Conservation (phyloP, 192 early-diverging fungal species). For the Lobosporangium transversale region DNA sequence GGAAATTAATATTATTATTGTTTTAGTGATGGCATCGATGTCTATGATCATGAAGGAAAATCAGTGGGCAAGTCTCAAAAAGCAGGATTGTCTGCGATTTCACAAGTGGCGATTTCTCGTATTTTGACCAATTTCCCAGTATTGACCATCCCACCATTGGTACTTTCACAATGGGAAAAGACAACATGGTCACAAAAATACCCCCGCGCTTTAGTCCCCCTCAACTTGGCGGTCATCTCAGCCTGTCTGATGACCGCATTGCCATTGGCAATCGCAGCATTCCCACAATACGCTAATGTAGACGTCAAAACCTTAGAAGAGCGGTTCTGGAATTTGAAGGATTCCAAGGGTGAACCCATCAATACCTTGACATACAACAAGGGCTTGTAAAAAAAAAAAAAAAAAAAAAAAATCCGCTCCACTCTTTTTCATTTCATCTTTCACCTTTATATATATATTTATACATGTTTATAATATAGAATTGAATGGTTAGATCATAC, state of each 20-base stretch:
- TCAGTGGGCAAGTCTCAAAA: constrained; percentile 72
- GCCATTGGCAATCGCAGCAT: constrained; percentile 81
- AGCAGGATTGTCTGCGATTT: constrained; percentile 73
- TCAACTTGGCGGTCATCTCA: constrained; percentile 77
- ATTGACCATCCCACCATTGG: constrained; percentile 75
- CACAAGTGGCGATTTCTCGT: constrained; percentile 83
- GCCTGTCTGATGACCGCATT: constrained; percentile 77
- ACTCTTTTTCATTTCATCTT: not conserved
- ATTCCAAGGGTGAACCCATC: constrained; percentile 67
- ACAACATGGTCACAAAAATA: constrained; percentile 63
- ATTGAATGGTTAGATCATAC: too few species aligned
- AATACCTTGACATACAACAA: constrained; percentile 80
- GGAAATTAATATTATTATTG: too few species aligned
- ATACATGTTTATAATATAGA: too few species aligned
- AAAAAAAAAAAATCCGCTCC: not conserved
- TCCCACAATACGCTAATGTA: constrained; percentile 76
- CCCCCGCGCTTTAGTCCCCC: constrained; percentile 64
- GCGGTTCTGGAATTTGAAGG: constrained; percentile 67
- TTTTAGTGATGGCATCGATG: constrained; percentile 83
- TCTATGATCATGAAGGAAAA: constrained; percentile 71
- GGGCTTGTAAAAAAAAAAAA: constrained; percentile 63
- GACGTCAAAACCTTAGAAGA: constrained; percentile 69
- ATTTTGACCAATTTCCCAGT: constrained; percentile 77
- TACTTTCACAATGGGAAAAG: constrained; percentile 73
- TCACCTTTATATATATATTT: too few species aligned